Conservation (phyloP, 1,284 basidiomycete genomes). For the Trichosporon sp. region DNA sequence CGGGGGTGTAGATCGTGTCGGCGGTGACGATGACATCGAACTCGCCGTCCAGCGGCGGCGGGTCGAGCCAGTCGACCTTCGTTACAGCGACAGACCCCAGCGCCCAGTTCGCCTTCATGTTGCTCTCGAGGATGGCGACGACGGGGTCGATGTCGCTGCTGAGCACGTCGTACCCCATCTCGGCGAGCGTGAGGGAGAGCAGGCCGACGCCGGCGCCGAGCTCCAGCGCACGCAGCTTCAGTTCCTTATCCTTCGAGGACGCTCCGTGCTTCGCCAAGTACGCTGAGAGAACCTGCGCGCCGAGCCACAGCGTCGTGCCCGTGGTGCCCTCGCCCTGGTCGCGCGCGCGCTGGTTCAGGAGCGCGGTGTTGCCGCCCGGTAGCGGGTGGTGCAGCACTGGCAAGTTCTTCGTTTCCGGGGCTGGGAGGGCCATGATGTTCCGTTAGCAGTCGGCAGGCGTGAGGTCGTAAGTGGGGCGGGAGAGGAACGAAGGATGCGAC, state of each 20-base stretch:
- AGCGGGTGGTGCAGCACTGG: slow-evolving; percentile 56
- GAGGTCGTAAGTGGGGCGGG: too few species aligned
- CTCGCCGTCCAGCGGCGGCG: not conserved
- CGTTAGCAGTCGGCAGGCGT: not conserved
- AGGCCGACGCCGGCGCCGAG: slow-evolving; percentile 78
- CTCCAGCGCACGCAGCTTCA: slow-evolving; percentile 58
- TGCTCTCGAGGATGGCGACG: slow-evolving; percentile 60
- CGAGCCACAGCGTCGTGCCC: slow-evolving; percentile 84
- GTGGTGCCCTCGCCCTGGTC: slow-evolving; percentile 56
- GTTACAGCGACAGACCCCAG: slow-evolving; percentile 54
- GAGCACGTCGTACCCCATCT: slow-evolving; percentile 68
- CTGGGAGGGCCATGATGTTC: slow-evolving; percentile 21
- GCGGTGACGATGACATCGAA: slow-evolving; percentile 75
- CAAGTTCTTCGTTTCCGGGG: slow-evolving; percentile 60
- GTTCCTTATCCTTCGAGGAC: slow-evolving; percentile 31
- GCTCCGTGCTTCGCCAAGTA: slow-evolving; percentile 52
- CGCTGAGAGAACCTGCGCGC: slow-evolving; percentile 66
- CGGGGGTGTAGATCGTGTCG: slow-evolving; percentile 71
- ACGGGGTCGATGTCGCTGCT: slow-evolving; percentile 73
- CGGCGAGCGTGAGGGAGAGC: slow-evolving; percentile 64
- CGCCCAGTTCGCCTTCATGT: slow-evolving; percentile 52
- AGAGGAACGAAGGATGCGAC: not conserved
- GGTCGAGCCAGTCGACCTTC: slow-evolving; percentile 57
- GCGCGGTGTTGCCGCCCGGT: slow-evolving; percentile 37
- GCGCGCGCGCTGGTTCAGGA: slow-evolving; percentile 29